phyloP scores from a whole-genome alignment of 306 rosid genomes.

The Benincasa hispida region DNA sequence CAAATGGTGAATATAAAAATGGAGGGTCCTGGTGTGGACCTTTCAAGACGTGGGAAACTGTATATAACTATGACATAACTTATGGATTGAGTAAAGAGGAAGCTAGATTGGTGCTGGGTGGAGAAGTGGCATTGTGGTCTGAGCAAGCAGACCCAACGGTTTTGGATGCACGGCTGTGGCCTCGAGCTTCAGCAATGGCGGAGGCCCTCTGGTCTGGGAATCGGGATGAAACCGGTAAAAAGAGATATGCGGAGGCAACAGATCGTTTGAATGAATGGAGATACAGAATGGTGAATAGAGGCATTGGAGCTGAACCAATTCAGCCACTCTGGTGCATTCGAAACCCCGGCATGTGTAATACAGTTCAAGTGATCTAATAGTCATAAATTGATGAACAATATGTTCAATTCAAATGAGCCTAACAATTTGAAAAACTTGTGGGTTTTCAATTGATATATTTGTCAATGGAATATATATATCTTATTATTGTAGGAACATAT shows the following conservation, averaged over 20 bases:
- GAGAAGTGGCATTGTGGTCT: constrained; percentile 79
- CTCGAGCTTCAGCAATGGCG: constrained; percentile 66
- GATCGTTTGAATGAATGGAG: constrained; percentile 84
- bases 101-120: constrained; percentile 73
- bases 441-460: background rate
- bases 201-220: constrained; percentile 86
- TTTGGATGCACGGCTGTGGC: constrained; percentile 73
- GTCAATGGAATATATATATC: background rate
- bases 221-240: constrained; percentile 40
- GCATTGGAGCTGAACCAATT: constrained; percentile 77
- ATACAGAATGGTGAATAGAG: constrained; percentile 59
- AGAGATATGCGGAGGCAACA: constrained; percentile 61
- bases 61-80: constrained; percentile 65
- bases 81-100: constrained; percentile 53
- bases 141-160: constrained; percentile 76
- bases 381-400: background rate
- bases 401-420: background rate
- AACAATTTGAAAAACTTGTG: background rate
- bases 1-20: constrained; percentile 7
- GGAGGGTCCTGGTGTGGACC: constrained; percentile 94
- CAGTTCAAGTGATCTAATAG: constrained; percentile 14
- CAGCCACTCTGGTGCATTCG: constrained; percentile 83
- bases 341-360: constrained; percentile 81
- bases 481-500: background rate
- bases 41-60: constrained; percentile 76